Conservation (phyloP, 345 rosid genomes). For the Mercurialis annua region DNA sequence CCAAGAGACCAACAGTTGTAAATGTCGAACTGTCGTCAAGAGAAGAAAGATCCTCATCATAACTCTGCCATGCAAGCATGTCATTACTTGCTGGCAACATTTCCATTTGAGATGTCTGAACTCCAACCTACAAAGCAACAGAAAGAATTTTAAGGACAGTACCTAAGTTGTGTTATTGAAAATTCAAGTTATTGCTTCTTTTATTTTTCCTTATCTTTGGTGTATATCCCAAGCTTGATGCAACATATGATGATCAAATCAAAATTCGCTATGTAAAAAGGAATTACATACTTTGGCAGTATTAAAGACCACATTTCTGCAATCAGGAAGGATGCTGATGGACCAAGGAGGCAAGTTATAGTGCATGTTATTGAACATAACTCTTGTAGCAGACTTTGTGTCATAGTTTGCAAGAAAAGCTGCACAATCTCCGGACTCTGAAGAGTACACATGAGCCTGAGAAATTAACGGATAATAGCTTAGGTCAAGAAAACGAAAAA, state of each 20-base stretch:
- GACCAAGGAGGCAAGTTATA: constrained; percentile 99
- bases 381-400: constrained; percentile 72
- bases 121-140: constrained; percentile 62
- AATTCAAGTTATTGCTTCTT: constrained; percentile 1
- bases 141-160: neutral
- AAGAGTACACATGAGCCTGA: constrained; percentile 77
- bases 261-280: neutral
- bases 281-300: constrained; percentile 75
- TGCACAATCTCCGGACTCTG: constrained; percentile 83
- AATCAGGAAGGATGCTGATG: constrained; percentile 95
- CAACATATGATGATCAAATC: neutral
- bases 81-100: constrained; percentile 65
- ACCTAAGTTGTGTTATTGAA: neutral
- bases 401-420: constrained; percentile 97
- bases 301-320: constrained; percentile 91
- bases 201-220: neutral
- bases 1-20: constrained; percentile 30
- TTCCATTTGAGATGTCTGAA: constrained; percentile 87
- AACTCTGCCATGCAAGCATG: constrained; percentile 79
- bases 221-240: neutral
- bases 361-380: constrained; percentile 90
- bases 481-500: constrained; percentile 19
- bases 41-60: constrained; percentile 44
- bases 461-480: constrained; percentile 16
- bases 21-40: constrained; percentile 27